Evolutionary conservation across 768 basidiomycete genomes (phyloP).

Genomic region (Russula compacta): DNA sequence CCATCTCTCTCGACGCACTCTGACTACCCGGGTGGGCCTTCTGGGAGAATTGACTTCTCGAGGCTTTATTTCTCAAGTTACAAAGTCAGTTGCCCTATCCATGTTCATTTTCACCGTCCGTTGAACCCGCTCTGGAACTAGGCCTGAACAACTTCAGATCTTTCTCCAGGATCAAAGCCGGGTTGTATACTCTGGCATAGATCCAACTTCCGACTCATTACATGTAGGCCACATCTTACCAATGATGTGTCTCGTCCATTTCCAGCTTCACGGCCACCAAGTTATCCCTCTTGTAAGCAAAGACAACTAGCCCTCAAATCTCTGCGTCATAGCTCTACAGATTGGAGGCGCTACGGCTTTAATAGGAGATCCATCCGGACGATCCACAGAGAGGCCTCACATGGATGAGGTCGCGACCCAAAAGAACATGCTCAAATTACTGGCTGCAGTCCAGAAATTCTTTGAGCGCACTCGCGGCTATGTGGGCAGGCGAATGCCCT

Average conservation of each 20-base stretch:
- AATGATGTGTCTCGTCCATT: slow-evolving; percentile 78
- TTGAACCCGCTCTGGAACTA: neutral
- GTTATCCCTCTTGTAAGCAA: slow-evolving; percentile 73
- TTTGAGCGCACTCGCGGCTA: slow-evolving; percentile 59
- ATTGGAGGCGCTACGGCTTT: slow-evolving; percentile 94
- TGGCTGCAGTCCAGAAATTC: slow-evolving; percentile 58
- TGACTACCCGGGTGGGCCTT: neutral
- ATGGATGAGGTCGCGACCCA: slow-evolving; percentile 52
- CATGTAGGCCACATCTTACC: slow-evolving; percentile 94
- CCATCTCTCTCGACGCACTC: neutral
- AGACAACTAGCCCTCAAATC: neutral
- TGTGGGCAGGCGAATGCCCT: slow-evolving; percentile 29
- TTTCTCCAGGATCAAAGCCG: slow-evolving; percentile 25
- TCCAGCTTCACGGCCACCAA: slow-evolving; percentile 75
- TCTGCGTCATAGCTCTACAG: slow-evolving; percentile 33
- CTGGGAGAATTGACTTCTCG: slow-evolving; percentile 13
- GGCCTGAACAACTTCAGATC: slow-evolving; percentile 15
- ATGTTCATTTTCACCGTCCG: neutral
- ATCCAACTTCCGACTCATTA: slow-evolving; percentile 83
- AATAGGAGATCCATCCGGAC: slow-evolving; percentile 95
- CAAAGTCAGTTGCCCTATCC: slow-evolving; percentile 9
- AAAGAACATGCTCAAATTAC: slow-evolving; percentile 56
- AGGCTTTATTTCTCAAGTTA: slow-evolving; percentile 19
- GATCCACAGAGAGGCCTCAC: slow-evolving; percentile 68
- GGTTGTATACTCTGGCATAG: slow-evolving; percentile 79